These are phyloP conservation scores for Begonia masoniana DNA, from an alignment of 306 rosid genomes.

Conservation along the genomic window DNA sequence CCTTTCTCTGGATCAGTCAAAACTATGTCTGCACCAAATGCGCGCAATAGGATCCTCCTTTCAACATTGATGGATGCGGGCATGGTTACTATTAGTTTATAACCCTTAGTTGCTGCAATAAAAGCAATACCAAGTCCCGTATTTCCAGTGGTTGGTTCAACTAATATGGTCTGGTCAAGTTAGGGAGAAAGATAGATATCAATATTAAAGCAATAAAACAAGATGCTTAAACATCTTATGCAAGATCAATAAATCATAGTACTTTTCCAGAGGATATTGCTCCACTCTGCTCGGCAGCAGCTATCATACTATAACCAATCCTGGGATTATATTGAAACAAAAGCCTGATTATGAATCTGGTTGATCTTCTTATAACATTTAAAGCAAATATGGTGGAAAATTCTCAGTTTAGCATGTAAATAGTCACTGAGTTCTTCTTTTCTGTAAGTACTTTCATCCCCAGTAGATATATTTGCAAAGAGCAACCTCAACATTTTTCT, in stretches of 20 bases:
- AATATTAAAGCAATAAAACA: neutral
- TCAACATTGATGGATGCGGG: conserved; percentile 81
- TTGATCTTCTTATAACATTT: too few relatives aligned
- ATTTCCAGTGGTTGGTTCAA: conserved; percentile 95
- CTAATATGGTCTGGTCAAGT: conserved; percentile 60
- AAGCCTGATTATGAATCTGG: neutral
- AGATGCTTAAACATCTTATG: neutral
- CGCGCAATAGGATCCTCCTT: conserved; percentile 80
- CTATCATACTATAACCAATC: conserved; percentile 81
- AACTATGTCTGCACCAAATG: conserved; percentile 85
- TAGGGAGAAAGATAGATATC: conserved; percentile 3
- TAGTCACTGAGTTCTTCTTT: too few relatives aligned
- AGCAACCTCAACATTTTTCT: too few relatives aligned
- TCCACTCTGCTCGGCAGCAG: conserved; percentile 68
- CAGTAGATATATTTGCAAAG: too few relatives aligned
- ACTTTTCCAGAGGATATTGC: conserved; percentile 73
- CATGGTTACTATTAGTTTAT: conserved; percentile 76
- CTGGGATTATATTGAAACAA: conserved; percentile 30
- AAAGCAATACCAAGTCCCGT: conserved; percentile 93
- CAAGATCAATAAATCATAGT: neutral
- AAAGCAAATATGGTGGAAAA: too few relatives aligned
- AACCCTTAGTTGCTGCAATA: conserved; percentile 75
- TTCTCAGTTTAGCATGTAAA: too few relatives aligned
- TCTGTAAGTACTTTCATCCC: too few relatives aligned
- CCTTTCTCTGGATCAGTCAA: conserved; percentile 81